phyloP scores from a whole-genome alignment of 129 eudicot species.

The Saussurea involucrata region DNA sequence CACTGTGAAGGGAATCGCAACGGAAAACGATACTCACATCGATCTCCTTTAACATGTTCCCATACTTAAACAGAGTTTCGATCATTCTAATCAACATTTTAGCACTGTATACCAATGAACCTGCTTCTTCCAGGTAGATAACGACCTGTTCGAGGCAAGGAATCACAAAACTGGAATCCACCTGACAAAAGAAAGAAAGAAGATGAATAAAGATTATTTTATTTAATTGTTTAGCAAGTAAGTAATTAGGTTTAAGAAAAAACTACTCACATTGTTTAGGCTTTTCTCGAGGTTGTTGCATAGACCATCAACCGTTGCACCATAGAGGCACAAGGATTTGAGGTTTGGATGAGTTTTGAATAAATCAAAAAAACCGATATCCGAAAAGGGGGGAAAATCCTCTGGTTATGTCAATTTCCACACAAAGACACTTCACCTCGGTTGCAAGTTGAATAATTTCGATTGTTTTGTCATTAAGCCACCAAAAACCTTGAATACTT shows the following conservation, averaged over 20 bases:
- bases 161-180: conserved; percentile 64
- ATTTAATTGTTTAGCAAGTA: background rate
- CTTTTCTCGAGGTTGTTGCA: conserved; percentile 75
- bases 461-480: conserved; percentile 81
- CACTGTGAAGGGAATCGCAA: conserved; percentile 76
- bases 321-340: conserved; percentile 64
- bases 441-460: conserved; percentile 78
- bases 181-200: conserved; percentile 38
- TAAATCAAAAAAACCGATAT: conserved; percentile 82
- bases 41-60: conserved; percentile 65
- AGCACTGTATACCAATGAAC: conserved; percentile 64
- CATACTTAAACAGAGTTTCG: conserved; percentile 64
- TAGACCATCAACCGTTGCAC: conserved; percentile 96
- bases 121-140: conserved; percentile 47
- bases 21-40: conserved; percentile 63
- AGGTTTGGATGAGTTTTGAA: conserved; percentile 79
- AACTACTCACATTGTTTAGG: conserved; percentile 55
- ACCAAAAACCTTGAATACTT: conserved; percentile 73
- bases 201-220: background rate
- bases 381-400: conserved; percentile 83
- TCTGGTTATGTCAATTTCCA: conserved; percentile 85
- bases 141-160: conserved; percentile 71
- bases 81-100: conserved; percentile 77
- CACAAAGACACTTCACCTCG: conserved; percentile 71
- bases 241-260: background rate